phyloP scores from a whole-genome alignment of 73 alveolate genomes.

The Symbiodinium pilosum region DNA sequence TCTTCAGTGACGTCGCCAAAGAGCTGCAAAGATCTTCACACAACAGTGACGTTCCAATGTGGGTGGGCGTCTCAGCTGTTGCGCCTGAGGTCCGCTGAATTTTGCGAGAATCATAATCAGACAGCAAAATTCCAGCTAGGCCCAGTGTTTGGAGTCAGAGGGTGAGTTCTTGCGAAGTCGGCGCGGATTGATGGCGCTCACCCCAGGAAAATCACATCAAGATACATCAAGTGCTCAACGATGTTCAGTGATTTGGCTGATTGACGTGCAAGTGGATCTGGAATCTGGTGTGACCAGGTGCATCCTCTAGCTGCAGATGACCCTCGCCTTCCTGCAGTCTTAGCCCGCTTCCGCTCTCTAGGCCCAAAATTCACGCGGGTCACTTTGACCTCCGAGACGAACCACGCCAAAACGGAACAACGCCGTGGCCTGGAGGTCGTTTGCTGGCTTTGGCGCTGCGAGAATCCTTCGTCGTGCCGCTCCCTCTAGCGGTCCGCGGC shows the following conservation, averaged over 20 bases:
- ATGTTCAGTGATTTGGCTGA: not conserved
- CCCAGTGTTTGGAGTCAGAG: conserved; percentile 75
- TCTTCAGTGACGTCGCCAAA: conserved; percentile 88
- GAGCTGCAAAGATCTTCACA: conserved; percentile 79
- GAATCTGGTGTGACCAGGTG: conserved; percentile 15
- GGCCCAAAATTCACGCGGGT: not conserved
- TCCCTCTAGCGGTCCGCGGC: conserved; percentile 36
- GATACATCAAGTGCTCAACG: not conserved
- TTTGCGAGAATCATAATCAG: too few species aligned
- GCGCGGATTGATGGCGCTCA: conserved; percentile 36
- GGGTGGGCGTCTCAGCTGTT: conserved; percentile 21
- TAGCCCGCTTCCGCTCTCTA: conserved; percentile 77
- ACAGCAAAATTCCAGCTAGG: not conserved
- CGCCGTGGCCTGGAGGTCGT: conserved; percentile 22
- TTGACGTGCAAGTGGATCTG: not conserved
- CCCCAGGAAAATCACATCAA: not conserved
- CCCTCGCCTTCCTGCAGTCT: conserved; percentile 50
- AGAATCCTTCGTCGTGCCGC: conserved; percentile 82
- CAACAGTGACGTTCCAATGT: conserved; percentile 90
- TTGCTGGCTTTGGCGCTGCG: conserved; percentile 61
- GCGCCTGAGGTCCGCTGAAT: too few species aligned
- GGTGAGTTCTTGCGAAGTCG: conserved; percentile 81
- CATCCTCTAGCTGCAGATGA: conserved; percentile 64
- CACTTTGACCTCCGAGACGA: not conserved
- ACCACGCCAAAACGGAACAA: not conserved